These are phyloP conservation scores for Kluyveromyces sp. DNA, from an alignment of 1,139 yeast species.

Conservation along the genomic window DNA sequence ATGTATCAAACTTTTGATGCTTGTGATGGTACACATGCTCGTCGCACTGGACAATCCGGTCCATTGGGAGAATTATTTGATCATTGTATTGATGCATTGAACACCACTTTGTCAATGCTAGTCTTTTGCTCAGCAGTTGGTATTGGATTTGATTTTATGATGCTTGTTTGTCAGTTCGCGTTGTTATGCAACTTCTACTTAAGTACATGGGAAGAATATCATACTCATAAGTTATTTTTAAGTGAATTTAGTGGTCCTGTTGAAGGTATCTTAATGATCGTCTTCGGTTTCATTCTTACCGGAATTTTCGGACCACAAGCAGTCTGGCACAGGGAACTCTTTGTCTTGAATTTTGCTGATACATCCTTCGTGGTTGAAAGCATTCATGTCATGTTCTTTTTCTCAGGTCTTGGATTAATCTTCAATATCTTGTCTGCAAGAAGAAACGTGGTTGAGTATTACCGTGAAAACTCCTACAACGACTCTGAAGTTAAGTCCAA, in stretches of 20 bases:
- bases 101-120: constrained; percentile 72
- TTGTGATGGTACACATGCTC: constrained; percentile 91
- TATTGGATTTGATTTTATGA: constrained; percentile 59
- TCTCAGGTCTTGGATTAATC: constrained; percentile 41
- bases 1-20: constrained; percentile 95
- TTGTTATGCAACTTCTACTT: constrained; percentile 75
- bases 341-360: constrained; percentile 11
- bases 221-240: constrained; percentile 75
- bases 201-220: constrained; percentile 95
- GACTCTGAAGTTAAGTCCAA: constrained; percentile 18
- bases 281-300: constrained; percentile 48
- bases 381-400: constrained; percentile 20
- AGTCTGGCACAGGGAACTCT: constrained; percentile 42
- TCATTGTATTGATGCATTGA: constrained; percentile 87
- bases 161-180: constrained; percentile 65
- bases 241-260: constrained; percentile 90
- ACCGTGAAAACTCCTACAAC: constrained; percentile 30
- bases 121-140: constrained; percentile 68
- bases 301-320: constrained; percentile 63
- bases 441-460: constrained; percentile 54
- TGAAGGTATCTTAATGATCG: constrained; percentile 75
- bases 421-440: constrained; percentile 72
- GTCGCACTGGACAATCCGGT: constrained; percentile 86
- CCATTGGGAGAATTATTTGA: constrained; percentile 93
- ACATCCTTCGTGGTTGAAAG: constrained; percentile 17